Evolutionary conservation across 1,284 basidiomycete species (phyloP), one percentile per base, ranked within the genome.

Genomic region (Amylostereum chailletii): DNA sequence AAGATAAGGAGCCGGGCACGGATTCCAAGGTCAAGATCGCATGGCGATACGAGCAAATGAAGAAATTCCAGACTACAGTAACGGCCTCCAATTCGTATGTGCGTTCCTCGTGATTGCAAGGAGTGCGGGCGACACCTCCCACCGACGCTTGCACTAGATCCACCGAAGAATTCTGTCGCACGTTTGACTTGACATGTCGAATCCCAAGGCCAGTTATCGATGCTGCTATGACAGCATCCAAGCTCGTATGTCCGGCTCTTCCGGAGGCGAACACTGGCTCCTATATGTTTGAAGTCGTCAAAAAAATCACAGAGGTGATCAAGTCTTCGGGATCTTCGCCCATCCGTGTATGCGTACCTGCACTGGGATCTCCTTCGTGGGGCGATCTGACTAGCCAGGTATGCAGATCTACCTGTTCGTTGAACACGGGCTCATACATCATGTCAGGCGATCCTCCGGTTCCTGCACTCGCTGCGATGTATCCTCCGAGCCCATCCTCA

Each of bases 21-120:
- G 72, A 69, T 41, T 70, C 71, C 49, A 76, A 76, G 58, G 81
- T 92, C 55, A 91, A 87, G 68, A 96, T 97, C 60, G 95, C 95
- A 37, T 99, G 95, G 90, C 76, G 95, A 60, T 99, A 99, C 65
- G 89, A 91, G 60, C 76, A 82, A 53, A 88, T 96, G 88, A 90
- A 86, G 67, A 85, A 78, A 66, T 95, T 95, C 65, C 83, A 89
- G 67, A 96, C 93, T 1, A 93, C 90, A 1, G 83, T 95, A 58
- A 63, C 69, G 48, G 63, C 65, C 56, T 65, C 67, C 9, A 61
- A 58, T 51, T 62, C 64, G 75, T 79, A 75, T 64, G 79, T 75
- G 55, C 62, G 62, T 65, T 57, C 50, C 47, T 11, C 27, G 37
- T 38, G 45, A 34, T 50, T 34, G 19, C 34, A 46, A 40, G 32